Evolutionary conservation across 345 rosid genomes (phyloP), one percentile per base, ranked within the genome.

Genomic region (Rhodamnia rubescens): DNA sequence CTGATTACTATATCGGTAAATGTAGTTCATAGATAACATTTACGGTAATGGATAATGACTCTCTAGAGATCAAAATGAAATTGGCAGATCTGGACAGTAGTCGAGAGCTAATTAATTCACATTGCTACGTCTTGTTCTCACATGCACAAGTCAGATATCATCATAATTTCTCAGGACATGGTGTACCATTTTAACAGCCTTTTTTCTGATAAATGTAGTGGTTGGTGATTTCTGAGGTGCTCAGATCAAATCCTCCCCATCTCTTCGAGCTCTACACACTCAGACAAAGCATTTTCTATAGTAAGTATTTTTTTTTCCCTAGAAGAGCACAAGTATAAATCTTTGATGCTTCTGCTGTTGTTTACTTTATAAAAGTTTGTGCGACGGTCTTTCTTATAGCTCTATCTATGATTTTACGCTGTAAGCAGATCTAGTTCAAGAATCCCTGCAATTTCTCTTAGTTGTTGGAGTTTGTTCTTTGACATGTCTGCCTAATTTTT

Each of bases 231-330:
- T 91, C 92, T 85, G 98, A 96, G 91, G 99, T 98, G 86, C 95
- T 96, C 51, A 98, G 99, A 49, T 86, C 99, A 85, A 96, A 92
- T 85, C 93, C 98, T 52, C 94, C 97, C 59, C 99, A 95, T 92
- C 93, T 98, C 44, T 95, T 96, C n/a, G 99, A 96, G 92, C 95
- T 98, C 88, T 95, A 96, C 87, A 94, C 95, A 5, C 98, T 98
- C 89, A 95, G 96, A 83, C 99, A 94, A 89, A 93, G 93, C 89
- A 96, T 90, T 90, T 88, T 92, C 89, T 93, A 93, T 90, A 92
- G 91, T 85, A 92, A 89, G 99, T 95, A 93, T 36, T 13, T 69
- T 69, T 69, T 29, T n/a, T 36, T 18, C 4, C 80, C 80, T 69
- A 36, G 47, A 69, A 69, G 47, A 69, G 47, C 80, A 18, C 80